Conservation (phyloP, 345 rosid genomes). For the Punica granatum region DNA sequence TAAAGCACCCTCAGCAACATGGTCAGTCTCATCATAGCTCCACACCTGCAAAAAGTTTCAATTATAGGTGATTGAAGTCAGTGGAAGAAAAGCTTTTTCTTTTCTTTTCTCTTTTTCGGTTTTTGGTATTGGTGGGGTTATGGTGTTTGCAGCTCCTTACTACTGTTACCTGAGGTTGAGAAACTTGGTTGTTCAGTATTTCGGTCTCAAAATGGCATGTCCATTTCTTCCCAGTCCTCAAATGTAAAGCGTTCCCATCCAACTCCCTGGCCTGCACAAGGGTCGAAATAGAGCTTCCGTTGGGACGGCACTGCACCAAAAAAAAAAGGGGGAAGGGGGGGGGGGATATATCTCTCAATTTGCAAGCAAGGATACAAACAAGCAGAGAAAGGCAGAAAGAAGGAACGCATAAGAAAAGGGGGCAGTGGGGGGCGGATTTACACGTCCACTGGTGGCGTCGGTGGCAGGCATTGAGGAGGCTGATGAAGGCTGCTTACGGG, state of each 20-base stretch:
- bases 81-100: not conserved
- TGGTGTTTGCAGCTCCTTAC: not conserved
- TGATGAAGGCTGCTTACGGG: not conserved
- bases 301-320: slow-evolving; percentile 12
- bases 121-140: no score
- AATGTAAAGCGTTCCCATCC: slow-evolving; percentile 34
- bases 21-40: slow-evolving; percentile 38
- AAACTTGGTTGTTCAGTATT: slow-evolving; percentile 46
- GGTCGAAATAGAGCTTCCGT: slow-evolving; percentile 23
- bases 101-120: not conserved
- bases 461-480: not conserved
- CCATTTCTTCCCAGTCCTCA: slow-evolving; percentile 16
- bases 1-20: slow-evolving; percentile 43
- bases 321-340: no score
- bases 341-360: not conserved
- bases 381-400: not conserved
- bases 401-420: not conserved
- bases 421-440: not conserved
- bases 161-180: slow-evolving; percentile 60
- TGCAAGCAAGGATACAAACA: not conserved
- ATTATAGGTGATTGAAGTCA: not conserved
- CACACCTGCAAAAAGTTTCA: slow-evolving; percentile 31
- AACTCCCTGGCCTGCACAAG: slow-evolving; percentile 66
- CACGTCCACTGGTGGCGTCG: slow-evolving; percentile 24
- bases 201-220: slow-evolving; percentile 55